These are phyloP conservation scores for Isochrysis galbana DNA, from an alignment of 78 protist genomes.

Conservation along the genomic window DNA sequence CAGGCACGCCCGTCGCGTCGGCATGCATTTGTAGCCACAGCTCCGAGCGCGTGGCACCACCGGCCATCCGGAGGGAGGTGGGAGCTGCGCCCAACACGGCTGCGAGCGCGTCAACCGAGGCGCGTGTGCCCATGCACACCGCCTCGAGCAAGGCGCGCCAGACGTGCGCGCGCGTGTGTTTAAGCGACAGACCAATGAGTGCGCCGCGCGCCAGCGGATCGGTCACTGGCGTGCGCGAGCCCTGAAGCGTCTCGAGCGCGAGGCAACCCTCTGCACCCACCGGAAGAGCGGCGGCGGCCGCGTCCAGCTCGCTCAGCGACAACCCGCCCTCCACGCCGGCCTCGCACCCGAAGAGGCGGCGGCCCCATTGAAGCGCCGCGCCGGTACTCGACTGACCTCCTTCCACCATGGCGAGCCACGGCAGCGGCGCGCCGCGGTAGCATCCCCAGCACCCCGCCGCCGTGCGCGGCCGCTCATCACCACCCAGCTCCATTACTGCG, in stretches of 20 bases:
- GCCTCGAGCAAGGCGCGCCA: constrained; percentile 17
- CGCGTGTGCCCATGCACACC: constrained; percentile 23
- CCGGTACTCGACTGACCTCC: constrained; percentile 36
- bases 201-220: constrained; percentile 37
- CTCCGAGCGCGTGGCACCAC: constrained; percentile 20
- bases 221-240: constrained; percentile 27
- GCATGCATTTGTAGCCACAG: constrained; percentile 47
- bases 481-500: too few species aligned
- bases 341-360: neutral
- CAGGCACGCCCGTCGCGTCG: constrained; percentile 26
- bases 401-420: constrained; percentile 6
- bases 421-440: constrained; percentile 35
- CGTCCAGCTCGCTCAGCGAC: neutral
- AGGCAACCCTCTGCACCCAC: constrained; percentile 19
- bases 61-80: neutral
- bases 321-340: neutral
- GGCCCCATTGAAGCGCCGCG: constrained; percentile 11
- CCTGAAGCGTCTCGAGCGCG: constrained; percentile 46
- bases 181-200: constrained; percentile 26
- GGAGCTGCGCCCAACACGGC: neutral
- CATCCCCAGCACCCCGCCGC: constrained; percentile 39
- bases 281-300: neutral
- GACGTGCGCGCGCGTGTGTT: constrained; percentile 23
- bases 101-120: neutral
- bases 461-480: too few species aligned